Percentiles rank a stretch among this genome's conserved stretches.
Evolutionary conservation across 352 stramenopile species (phyloP).

Genomic region (Elongisporangium undulatum): DNA sequence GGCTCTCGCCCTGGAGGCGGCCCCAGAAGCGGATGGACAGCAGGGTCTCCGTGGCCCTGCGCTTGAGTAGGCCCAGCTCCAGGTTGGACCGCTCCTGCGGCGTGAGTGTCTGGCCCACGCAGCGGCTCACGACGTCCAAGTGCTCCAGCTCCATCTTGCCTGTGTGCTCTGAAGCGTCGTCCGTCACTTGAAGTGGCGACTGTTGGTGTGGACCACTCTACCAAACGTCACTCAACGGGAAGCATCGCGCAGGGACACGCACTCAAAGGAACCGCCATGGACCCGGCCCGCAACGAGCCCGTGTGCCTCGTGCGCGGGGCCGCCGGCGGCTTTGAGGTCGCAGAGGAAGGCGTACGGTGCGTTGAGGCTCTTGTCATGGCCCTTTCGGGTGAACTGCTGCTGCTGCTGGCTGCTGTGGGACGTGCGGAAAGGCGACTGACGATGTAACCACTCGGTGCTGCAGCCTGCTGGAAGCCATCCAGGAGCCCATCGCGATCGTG

Average conservation of each 20-base stretch:
- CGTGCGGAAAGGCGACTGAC: neutral
- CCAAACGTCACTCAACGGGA: neutral
- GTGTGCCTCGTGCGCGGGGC: conserved; percentile 60
- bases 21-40: conserved; percentile 73
- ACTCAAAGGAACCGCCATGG: neutral
- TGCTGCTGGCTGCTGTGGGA: conserved; percentile 4
- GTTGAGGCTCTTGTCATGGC: neutral
- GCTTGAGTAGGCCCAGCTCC: conserved; percentile 69
- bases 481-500: conserved; percentile 72
- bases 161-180: conserved; percentile 13
- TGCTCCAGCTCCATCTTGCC: conserved; percentile 68
- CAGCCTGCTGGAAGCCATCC: conserved; percentile 57
- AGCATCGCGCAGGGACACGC: neutral
- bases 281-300: conserved; percentile 20
- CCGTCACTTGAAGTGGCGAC: conserved; percentile 23
- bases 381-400: conserved; percentile 1
- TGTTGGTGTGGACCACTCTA: conserved; percentile 9
- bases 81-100: conserved; percentile 74
- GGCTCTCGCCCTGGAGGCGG: conserved; percentile 46
- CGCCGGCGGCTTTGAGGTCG: conserved; percentile 42
- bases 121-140: conserved; percentile 64
- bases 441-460: conserved; percentile 3
- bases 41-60: conserved; percentile 54
- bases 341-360: conserved; percentile 47
- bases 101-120: conserved; percentile 62